phyloP scores from a whole-genome alignment of 305 asterid species.

The Fraxinus velutina region DNA sequence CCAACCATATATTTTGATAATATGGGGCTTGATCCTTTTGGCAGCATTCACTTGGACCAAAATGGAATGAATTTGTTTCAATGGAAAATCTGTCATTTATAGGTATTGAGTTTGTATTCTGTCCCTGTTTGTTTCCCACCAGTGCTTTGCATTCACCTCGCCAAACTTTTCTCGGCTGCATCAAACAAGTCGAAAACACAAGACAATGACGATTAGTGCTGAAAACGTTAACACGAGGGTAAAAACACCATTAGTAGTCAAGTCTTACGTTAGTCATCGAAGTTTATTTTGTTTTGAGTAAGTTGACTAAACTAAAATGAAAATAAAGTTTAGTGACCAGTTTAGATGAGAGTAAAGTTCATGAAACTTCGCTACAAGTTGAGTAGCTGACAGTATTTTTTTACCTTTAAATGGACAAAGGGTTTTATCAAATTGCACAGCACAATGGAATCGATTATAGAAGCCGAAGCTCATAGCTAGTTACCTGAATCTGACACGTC shows the following conservation, averaged over 20 bases:
- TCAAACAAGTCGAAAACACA: background rate
- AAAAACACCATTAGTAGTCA: background rate
- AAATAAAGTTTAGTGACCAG: background rate
- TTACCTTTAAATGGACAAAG: too few species aligned
- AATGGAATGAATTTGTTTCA: background rate
- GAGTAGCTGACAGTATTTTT: too few species aligned
- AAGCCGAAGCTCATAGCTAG: background rate
- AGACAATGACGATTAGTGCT: background rate
- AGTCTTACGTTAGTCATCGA: background rate
- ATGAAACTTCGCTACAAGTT: too few species aligned
- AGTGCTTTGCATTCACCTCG: constrained; percentile 78
- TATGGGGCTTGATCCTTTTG: background rate
- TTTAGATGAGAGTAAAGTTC: background rate
- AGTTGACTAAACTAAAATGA: background rate
- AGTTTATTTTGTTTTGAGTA: background rate
- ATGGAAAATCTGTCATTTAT: constrained; percentile 14
- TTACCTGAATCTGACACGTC: constrained; percentile 97
- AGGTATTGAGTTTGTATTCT: constrained; percentile 93
- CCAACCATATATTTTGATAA: constrained; percentile 23
- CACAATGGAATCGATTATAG: too few species aligned
- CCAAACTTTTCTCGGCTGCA: constrained; percentile 87
- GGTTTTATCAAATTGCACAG: too few species aligned
- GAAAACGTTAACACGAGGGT: background rate
- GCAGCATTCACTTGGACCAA: background rate
- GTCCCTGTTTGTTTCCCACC: constrained; percentile 99